Base-by-base conservation (phyloP, 1,139 yeast species). In the Insectozyma bohioensis region DNA sequence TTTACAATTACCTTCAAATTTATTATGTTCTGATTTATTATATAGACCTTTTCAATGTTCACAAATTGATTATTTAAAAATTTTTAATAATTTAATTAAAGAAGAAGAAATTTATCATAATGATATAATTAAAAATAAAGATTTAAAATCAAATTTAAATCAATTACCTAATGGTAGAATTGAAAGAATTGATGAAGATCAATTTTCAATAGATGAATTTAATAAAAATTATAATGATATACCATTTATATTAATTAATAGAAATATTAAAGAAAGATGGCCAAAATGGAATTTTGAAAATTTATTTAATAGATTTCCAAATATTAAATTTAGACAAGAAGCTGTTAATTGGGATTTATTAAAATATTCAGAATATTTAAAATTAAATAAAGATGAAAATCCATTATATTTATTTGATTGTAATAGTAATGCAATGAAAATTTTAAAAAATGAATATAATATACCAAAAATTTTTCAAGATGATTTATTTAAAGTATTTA, bases 371-470 rank as follows among this genome's bases (percentile, higher is more conserved):
- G 69, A 77, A 35, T 88, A 88, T 52, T 72, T 82, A 51, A 52
- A 59, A 7, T 43, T 61, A 14, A 88, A 87, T 54, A 49, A 52
- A 17, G 97, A 88, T 56, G 96, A 88, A 53, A 78, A 80, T 19
- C 96, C 96, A 4, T 62, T 88, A 19, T 88, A 88, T 51, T 59
- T 88, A 20, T 88, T 88, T 58, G 97, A 88, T 53, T 85, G 95
- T 55, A 67, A 74, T 41, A 74, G 85, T 26, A 55, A 53, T 4
- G 88, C 92, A 8, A 82, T 83, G 77, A 57, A 63, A 32, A 61
- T 69, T 13, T 58, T 85, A 29, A 63, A 71, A 4, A 50, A 64
- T 6, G 82, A 80, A 43, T 86, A 81, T 48, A 39, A 47, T 2
- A 63, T 65, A 0, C 95, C 92, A 0, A 49, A 56, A 3, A 58